Evolutionary conservation across 805 yeast genomes (phyloP), one percentile per base, ranked within the genome.

Genomic region (Saccharomyces kudriavzevii): DNA sequence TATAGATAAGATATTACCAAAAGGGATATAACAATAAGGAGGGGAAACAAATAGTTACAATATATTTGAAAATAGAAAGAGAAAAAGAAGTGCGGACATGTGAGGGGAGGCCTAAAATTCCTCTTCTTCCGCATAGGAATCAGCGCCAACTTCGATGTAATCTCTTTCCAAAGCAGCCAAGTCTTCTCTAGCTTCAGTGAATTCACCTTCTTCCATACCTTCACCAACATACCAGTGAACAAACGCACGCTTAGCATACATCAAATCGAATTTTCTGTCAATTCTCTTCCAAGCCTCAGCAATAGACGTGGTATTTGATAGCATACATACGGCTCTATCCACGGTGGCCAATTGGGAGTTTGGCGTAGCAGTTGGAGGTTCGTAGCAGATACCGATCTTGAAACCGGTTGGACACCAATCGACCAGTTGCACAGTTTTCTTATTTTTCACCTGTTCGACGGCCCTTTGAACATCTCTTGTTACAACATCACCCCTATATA

Each of bases 341-440:
- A 89, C 96, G 66, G 84, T 80, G 50, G 97, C 96, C 64, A 90
- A 78, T 70, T 87, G 95, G 53, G 94, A 87, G 51, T 88, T 86
- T 53, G 83, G 81, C 55, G 89, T 89, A 63, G 88, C 87, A 59
- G 94, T 88, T 60, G 97, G 96, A 58, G 95, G 94, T 77, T 90
- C 91, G 78, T 86, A 88, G 76, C 97, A 91, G 69, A 91, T 90
- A 77, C 97, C 97, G 69, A 91, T 88, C 82, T 90, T 91, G 86
- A 90, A 91, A 57, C 97, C 97, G 50, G 97, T 90, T 63, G 97
- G 97, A 72, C 96, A 90, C 97, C 97, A 90, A 76, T 90, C 96
- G 58, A 90, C 97, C 73, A 91, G 76, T 77, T 90, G 97, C 54
- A 91, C 95, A 55, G 94, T 83, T 75, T 88, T 90, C 79, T 87